Base-by-base conservation (phyloP, 805 yeast genomes). In the Candida fluviatilis region DNA sequence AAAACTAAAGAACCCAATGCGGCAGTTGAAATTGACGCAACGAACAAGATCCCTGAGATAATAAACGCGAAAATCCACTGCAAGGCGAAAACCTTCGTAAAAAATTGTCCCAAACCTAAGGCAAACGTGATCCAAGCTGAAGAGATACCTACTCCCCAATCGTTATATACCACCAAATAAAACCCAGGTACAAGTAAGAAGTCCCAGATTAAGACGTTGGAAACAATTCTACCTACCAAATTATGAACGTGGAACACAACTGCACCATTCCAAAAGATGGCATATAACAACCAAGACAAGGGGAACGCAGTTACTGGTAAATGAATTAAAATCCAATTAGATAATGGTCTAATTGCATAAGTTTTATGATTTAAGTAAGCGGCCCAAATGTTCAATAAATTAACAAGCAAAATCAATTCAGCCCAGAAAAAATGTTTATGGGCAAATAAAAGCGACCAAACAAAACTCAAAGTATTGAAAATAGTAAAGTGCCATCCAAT, bases 21-120 rank as follows among this genome's bases (percentile, higher is more conserved):
- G 42, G 75, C 65, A 26, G 74, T 72, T 21, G 75, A 58, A 13
- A 76, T 48, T 5, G 84, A 66, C 35, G 71, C 56, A 15, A 80
- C 50, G 40, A 80, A 70, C 55, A 82, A 69, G 21, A 80, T 38
- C 4, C 76, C 80, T 7, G 84, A 62, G 44, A 84, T 84, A 38
- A 75, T 58, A 46, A 83, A 78, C 3, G 89, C 95, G 65, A 86
- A 86, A 47, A 83, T 76, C 95, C 95, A 86, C 65, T 86, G 95
- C 47, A 86, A 69, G 2, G 91, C 91, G 62, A 86, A 71, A 26
- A 78, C 65, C 61, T 76, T 82, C 34, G 79, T 75, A 53, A 79
- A 69, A 38, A 86, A 55, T 61, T 86, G 95, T 38, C 82, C 82
- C 32, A 83, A 64, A 3, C 81, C 91, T 32, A 86, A 56, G 25